A percentile compares a stretch with the other conserved stretches of the same genome.
phyloP scores from a whole-genome alignment of 75 land plant genomes.

The Selaginella tamariscina region DNA sequence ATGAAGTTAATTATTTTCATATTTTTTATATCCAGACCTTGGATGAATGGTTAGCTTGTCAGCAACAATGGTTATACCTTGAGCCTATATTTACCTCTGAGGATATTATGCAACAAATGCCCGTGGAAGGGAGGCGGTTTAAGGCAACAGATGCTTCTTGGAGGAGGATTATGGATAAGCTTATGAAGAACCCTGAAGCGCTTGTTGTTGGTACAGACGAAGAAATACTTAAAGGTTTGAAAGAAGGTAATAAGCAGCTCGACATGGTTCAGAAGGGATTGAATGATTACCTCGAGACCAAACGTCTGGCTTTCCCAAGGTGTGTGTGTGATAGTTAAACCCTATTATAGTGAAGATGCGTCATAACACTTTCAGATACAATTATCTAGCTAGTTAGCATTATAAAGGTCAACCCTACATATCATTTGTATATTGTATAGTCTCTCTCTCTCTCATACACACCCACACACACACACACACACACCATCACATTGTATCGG shows the following conservation, averaged over 20 bases:
- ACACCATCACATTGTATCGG: no score
- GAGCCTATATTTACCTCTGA: constrained; percentile 39
- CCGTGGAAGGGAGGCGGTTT: constrained; percentile 28
- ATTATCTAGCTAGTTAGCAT: no score
- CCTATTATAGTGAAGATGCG: background rate
- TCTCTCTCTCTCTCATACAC: no score
- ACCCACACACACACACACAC: no score
- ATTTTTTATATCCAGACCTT: constrained; percentile 27
- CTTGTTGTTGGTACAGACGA: constrained; percentile 27
- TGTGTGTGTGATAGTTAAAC: background rate
- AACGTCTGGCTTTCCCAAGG: constrained; percentile 37
- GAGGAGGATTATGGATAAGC: constrained; percentile 29
- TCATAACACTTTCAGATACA: no score
- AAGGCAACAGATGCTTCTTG: constrained; percentile 20
- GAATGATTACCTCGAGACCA: constrained; percentile 32
- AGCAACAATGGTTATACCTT: constrained; percentile 34
- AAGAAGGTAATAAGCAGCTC: constrained; percentile 26
- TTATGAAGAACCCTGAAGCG: constrained; percentile 29
- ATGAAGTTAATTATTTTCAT: no score
- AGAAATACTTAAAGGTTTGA: constrained; percentile 17
- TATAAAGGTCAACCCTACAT: no score
- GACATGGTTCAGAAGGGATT: constrained; percentile 27
- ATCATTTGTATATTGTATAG: no score
- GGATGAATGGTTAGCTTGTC: constrained; percentile 31
- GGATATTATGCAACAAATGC: constrained; percentile 39